Conservation (phyloP, 140 eudicot genomes). For the Flaveria floridana region DNA sequence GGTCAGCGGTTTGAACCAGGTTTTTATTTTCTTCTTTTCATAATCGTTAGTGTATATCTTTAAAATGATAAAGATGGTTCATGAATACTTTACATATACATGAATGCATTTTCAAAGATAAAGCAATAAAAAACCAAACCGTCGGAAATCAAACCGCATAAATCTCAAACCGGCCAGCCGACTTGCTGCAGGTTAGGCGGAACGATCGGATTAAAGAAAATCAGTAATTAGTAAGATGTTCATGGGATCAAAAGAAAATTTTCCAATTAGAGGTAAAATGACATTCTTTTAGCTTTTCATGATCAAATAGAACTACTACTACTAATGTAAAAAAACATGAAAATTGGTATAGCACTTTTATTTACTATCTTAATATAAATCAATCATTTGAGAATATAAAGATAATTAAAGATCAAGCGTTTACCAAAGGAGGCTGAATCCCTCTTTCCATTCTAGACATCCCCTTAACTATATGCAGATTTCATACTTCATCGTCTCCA, state of each 20-base stretch:
- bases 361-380: not conserved
- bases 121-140: not conserved
- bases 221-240: not conserved
- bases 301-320: not conserved
- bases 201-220: not conserved
- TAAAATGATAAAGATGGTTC: not conserved
- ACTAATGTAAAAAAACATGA: not conserved
- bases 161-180: not conserved
- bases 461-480: conserved; percentile 22
- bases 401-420: conserved; percentile 7
- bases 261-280: not conserved
- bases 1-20: not conserved
- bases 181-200: not conserved
- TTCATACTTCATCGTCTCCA: conserved; percentile 31
- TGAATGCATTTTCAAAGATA: not conserved
- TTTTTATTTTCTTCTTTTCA: not conserved
- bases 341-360: conserved; percentile 15
- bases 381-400: not conserved
- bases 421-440: conserved; percentile 89
- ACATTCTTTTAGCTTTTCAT: conserved; percentile 13
- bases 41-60: not conserved
- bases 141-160: not conserved
- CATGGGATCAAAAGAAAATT: conserved; percentile 6
- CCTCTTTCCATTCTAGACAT: conserved; percentile 52
- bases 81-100: not conserved